Evolutionary conservation across 805 yeast species (phyloP), one percentile per base, ranked within the genome.

Genomic region (Candida coleopterorum): DNA sequence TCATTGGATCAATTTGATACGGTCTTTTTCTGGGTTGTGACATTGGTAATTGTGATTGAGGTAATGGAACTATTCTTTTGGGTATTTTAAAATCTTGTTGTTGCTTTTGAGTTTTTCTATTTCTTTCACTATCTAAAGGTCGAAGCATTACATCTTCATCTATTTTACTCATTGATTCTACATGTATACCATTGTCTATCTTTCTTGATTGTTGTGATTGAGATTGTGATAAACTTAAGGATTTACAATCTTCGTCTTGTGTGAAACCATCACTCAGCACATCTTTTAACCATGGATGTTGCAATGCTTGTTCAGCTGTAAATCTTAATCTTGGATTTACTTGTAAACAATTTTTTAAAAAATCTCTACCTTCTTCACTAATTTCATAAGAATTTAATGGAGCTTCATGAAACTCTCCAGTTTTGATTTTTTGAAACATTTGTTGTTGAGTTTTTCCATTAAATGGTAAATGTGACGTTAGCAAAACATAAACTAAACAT

Each of bases 381-480:
- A 87, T 71, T 10, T 77, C 73, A 41, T 75, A 78, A 27, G 79
- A 79, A 44, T 74, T 74, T 32, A 90, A 63, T 1, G 90, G 82
- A 4, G 82, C 78, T 40, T 78, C 85, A 56, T 86, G 90, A 52
- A 81, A 90, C 18, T 82, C 77, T 1, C 96, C 97, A 10, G 70
- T 60, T 36, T 75, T 71, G 32, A 93, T 89, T 48, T 84, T 82
- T 40, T 73, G 72, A 59, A 85, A 85, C 50, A 93, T 64, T 42
- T 85, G 84, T 11, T 85, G 89, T 51, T 90, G 97, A 0, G 96
- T 86, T 35, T 81, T 74, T 1, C 97, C 97, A 55, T 90, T 87
- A 56, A 93, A 93, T 6, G 99, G 99, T 42, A 90, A 66, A 69
- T 87, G 96, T 0, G 93, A 90, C 0, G 98, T 90, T 37, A 93